Evolutionary conservation across 2,329 filamentous ascomycete genomes (phyloP).

Genomic region (Ophidiomyces ophidiicola): DNA sequence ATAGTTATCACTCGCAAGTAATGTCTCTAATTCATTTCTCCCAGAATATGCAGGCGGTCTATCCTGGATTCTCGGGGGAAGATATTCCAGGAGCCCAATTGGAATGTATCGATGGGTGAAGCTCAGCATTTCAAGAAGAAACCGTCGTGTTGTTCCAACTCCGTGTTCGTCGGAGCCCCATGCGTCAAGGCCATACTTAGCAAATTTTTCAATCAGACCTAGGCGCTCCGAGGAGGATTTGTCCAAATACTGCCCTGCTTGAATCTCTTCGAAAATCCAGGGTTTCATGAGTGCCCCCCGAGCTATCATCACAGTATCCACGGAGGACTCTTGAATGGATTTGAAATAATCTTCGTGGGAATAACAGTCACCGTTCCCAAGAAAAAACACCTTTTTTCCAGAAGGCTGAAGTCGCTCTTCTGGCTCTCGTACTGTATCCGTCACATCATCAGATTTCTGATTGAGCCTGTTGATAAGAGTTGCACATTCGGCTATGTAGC

Average conservation of each 20-base stretch:
- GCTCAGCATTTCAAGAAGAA: conserved; percentile 90
- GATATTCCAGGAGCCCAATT: conserved; percentile 70
- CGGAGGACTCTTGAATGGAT: conserved; percentile 61
- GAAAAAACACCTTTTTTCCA: conserved; percentile 67
- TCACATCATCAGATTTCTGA: conserved; percentile 49
- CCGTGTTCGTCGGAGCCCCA: conserved; percentile 96
- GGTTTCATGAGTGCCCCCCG: conserved; percentile 93
- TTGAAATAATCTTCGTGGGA: conserved; percentile 79
- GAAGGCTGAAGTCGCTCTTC: conserved; percentile 63
- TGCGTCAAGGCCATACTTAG: conserved; percentile 75
- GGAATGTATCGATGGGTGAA: conserved; percentile 89
- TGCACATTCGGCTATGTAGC: conserved; percentile 82
- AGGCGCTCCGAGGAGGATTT: conserved; percentile 84
- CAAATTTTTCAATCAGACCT: conserved; percentile 75
- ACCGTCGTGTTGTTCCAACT: conserved; percentile 77
- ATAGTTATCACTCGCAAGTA: conserved; percentile 82
- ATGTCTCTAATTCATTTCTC: conserved; percentile 82
- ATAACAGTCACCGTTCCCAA: conserved; percentile 94
- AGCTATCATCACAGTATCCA: conserved; percentile 95
- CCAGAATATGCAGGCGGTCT: conserved; percentile 73
- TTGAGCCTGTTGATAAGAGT: conserved; percentile 72
- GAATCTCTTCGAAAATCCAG: conserved; percentile 96
- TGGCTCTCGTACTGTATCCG: conserved; percentile 66
- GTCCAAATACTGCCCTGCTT: conserved; percentile 82
- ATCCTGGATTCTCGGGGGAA: conserved; percentile 82